These are phyloP conservation scores for Psilocybe tampanensis DNA, from an alignment of 768 basidiomycete genomes.

Conservation along the genomic window DNA sequence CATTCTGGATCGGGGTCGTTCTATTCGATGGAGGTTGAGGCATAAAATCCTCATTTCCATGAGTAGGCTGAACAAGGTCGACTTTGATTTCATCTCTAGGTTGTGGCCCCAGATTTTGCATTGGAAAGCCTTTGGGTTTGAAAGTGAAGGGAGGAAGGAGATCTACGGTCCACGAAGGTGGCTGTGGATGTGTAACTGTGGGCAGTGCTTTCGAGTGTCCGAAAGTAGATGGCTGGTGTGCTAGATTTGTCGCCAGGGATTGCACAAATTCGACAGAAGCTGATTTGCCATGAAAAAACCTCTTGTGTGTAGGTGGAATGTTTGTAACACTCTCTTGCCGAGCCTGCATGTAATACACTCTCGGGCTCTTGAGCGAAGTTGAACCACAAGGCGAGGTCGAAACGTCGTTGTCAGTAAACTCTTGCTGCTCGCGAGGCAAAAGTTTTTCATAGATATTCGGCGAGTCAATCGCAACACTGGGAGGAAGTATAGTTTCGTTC, in stretches of 20 bases:
- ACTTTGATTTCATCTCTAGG: background rate
- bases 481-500: conserved; percentile 39
- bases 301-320: background rate
- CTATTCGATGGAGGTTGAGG: background rate
- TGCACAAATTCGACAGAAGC: too few species aligned
- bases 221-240: too few species aligned
- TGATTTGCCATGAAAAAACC: too few species aligned
- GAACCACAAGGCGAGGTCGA: background rate
- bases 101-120: background rate
- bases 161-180: too few species aligned
- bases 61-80: background rate
- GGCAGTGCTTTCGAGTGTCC: too few species aligned
- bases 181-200: too few species aligned
- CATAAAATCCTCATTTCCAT: background rate
- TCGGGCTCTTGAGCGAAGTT: background rate
- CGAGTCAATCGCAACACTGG: background rate
- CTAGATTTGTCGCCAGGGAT: too few species aligned
- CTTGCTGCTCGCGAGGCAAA: background rate
- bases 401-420: background rate
- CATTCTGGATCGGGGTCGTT: background rate
- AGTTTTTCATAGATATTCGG: background rate
- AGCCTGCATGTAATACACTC: background rate
- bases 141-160: background rate
- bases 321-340: background rate
- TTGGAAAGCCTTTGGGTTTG: background rate